These are phyloP conservation scores for Rutidosis leptorrhynchoides DNA, from an alignment of 129 eudicot species.

Conservation along the genomic window DNA sequence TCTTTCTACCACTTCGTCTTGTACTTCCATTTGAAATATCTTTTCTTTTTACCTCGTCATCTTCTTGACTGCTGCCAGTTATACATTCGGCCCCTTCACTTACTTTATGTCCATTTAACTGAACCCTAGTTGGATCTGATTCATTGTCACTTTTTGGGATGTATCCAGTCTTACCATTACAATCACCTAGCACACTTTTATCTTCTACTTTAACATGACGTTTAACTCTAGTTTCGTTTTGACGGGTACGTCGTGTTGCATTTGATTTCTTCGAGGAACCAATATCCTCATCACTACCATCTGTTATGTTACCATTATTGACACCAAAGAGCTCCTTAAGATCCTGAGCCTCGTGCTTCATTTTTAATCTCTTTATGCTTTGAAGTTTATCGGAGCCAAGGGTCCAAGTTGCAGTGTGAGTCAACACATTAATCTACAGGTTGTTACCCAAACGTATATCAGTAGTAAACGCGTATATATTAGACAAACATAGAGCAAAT, in stretches of 20 bases:
- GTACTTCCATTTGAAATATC: background rate
- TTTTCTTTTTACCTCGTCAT: constrained; percentile 9
- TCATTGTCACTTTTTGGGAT: background rate
- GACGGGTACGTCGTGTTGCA: too few relatives aligned
- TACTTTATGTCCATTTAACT: constrained; percentile 3
- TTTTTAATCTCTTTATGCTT: constrained; percentile 29
- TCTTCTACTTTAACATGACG: constrained; percentile 14
- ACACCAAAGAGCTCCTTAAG: constrained; percentile 50
- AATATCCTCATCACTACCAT: constrained; percentile 3
- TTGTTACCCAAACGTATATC: constrained; percentile 7
- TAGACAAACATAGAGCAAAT: background rate
- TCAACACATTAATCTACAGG: constrained; percentile 71
- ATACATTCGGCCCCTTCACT: constrained; percentile 14
- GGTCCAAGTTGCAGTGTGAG: constrained; percentile 45
- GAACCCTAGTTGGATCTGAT: constrained; percentile 19
- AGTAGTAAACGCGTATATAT: background rate
- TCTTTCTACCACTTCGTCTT: constrained; percentile 6
- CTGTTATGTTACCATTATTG: too few relatives aligned
- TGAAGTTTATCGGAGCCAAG: background rate
- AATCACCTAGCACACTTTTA: background rate
- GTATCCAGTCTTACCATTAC: background rate
- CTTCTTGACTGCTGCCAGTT: constrained; percentile 2
- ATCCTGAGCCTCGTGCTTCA: constrained; percentile 47
- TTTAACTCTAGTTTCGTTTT: constrained; percentile 1
- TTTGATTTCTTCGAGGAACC: too few relatives aligned